Evolutionary conservation across 1,284 basidiomycete species (phyloP).

Genomic region (Apiotrichum gamsii): DNA sequence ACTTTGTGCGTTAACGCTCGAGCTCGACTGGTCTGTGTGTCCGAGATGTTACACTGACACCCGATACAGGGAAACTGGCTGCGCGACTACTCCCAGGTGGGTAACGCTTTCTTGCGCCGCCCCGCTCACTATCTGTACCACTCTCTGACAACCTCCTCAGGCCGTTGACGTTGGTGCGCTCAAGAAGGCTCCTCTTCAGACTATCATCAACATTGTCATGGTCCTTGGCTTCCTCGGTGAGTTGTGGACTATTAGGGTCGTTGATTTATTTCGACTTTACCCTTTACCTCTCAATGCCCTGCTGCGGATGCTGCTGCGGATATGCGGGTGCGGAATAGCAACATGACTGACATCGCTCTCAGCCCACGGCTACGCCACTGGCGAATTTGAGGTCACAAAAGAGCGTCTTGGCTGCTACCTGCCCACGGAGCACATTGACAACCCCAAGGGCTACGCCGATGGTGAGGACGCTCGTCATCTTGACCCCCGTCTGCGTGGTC

Average conservation of each 20-base stretch:
- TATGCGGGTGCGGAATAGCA: no score
- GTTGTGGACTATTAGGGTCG: neutral
- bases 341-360: no score
- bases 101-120: neutral
- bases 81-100: constrained; percentile 60
- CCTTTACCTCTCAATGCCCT: no score
- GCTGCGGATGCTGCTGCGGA: no score
- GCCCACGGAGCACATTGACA: constrained; percentile 83
- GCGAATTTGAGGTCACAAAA: constrained; percentile 82
- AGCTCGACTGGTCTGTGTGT: no score
- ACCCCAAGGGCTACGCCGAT: constrained; percentile 72
- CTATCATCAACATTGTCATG: constrained; percentile 82
- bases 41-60: no score
- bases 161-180: constrained; percentile 77
- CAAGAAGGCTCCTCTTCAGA: constrained; percentile 63
- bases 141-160: constrained; percentile 39
- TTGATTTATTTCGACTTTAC: no score
- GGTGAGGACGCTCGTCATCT: constrained; percentile 75
- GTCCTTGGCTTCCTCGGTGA: constrained; percentile 64
- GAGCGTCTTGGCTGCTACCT: constrained; percentile 83
- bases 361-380: constrained; percentile 27
- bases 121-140: neutral
- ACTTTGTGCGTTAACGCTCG: constrained; percentile 41
- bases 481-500: constrained; percentile 68
- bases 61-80: constrained; percentile 54